Base-by-base conservation (phyloP, 139 green algal species). In the Dunaliella primolecta region DNA sequence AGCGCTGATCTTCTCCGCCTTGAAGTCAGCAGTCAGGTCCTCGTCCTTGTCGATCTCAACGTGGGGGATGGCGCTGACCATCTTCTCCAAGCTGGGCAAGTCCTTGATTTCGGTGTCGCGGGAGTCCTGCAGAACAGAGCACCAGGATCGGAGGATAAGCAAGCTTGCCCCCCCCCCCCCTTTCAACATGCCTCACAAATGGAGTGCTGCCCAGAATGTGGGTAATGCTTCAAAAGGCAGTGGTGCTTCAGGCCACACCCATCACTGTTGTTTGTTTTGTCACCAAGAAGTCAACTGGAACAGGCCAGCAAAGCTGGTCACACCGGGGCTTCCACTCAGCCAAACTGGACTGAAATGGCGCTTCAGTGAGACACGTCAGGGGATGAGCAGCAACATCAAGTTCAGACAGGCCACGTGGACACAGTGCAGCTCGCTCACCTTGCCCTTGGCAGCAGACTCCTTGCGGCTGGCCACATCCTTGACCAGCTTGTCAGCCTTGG, bases 401-500 rank as follows among this genome's bases (percentile, higher is more conserved):
- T n/a, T n/a, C n/a, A n/a, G n/a, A n/a, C n/a, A n/a, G n/a, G n/a
- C 7, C 30, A 81, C 20, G 75, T 15, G 7, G 46, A 64, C 46
- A 64, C 46, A 15, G 7, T 64, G 34, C 37, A 75, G 20, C 3
- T 36, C 2, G 31, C 86, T 35, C 36, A 89, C 86, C 86, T 87
- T 89, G 82, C 74, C 82, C 83, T 84, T 86, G 55, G 1, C 35
- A 29, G 79, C 86, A 27, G 79, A 78, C 2, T 89, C 86, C 84
- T 91, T 93, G 86, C 90, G 82, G 1, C 81, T 86, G 3, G 89
- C 89, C 86, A 94, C 91, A 31, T 94, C 92, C 88, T 93, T 94
- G 87, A 95, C 94, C 80, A 98, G 88, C 83, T 95, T 93, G 86
- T 97, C 94, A 35, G 94, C 95, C 94, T 98, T 98, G 75, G 93